These are phyloP conservation scores for Cladophialophora yegresii DNA, from an alignment of 2,329 filamentous ascomycete genomes.

Conservation along the genomic window DNA sequence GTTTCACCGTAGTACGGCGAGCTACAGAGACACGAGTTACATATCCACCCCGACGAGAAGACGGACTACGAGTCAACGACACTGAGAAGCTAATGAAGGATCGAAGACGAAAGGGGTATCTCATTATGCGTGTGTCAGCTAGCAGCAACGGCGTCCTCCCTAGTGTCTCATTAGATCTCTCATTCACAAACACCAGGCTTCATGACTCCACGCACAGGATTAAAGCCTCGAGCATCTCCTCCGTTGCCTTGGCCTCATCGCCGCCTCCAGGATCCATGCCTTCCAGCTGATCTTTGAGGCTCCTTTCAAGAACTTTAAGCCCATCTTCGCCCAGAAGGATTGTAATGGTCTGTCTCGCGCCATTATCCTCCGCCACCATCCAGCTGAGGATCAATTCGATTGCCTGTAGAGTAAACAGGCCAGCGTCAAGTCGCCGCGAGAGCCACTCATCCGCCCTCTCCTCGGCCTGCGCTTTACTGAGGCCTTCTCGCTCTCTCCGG, in stretches of 20 bases:
- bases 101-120: conserved; percentile 10
- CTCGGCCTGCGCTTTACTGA: conserved; percentile 62
- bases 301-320: conserved; percentile 63
- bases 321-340: conserved; percentile 64
- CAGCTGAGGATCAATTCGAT: conserved; percentile 85
- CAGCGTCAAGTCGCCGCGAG: conserved; percentile 75
- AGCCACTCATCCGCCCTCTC: conserved; percentile 71
- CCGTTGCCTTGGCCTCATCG: conserved; percentile 56
- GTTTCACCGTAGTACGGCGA: neutral
- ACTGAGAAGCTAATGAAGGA: neutral
- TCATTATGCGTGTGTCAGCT: conserved; percentile 19
- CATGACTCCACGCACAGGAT: conserved; percentile 48
- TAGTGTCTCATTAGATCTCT: conserved; percentile 17
- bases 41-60: neutral
- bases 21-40: neutral
- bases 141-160: conserved; percentile 18
- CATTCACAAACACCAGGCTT: conserved; percentile 18
- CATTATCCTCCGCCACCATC: conserved; percentile 85
- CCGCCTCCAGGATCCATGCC: conserved; percentile 58
- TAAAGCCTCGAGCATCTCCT: conserved; percentile 68
- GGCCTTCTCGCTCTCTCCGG: conserved; percentile 59
- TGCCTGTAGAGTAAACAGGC: conserved; percentile 78
- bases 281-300: conserved; percentile 68
- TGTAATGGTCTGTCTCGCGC: conserved; percentile 66
- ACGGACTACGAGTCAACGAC: neutral